Evolutionary conservation across 345 rosid genomes (phyloP).

Genomic region (Lepidium aucheri): DNA sequence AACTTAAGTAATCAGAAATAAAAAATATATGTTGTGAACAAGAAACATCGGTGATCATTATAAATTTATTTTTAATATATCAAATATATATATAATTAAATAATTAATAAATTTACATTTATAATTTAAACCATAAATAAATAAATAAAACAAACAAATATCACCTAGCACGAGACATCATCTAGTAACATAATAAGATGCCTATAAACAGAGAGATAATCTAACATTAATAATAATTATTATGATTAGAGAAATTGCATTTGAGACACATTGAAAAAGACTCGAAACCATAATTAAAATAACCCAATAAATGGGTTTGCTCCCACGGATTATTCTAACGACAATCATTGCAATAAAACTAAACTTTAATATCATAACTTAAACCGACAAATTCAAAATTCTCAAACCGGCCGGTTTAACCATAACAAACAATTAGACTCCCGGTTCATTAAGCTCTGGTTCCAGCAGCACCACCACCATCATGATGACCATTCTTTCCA

Average conservation of each 20-base stretch:
- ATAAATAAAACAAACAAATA: too few species aligned
- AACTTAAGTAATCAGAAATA: too few species aligned
- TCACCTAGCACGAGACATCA: too few species aligned
- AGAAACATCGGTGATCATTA: too few species aligned
- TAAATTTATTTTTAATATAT: too few species aligned
- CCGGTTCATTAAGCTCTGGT: conserved; percentile 20
- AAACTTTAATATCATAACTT: not conserved
- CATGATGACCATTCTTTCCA: conserved; percentile 21
- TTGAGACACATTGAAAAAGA: conserved; percentile 18
- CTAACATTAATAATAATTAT: not conserved
- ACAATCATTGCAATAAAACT: conserved; percentile 24
- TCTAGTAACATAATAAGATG: not conserved
- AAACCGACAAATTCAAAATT: conserved; percentile 10
- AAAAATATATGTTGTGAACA: too few species aligned
- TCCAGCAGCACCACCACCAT: conserved; percentile 20
- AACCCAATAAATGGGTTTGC: conserved; percentile 25
- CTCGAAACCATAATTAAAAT: conserved; percentile 26
- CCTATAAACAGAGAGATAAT: not conserved
- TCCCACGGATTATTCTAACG: conserved; percentile 29
- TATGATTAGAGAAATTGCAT: conserved; percentile 20
- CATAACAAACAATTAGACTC: not conserved
- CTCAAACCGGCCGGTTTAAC: conserved; percentile 22
- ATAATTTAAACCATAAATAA: too few species aligned
- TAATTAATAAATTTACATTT: too few species aligned
- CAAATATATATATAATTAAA: too few species aligned